Evolutionary conservation across 768 basidiomycete species (phyloP).

Genomic region (Panellus pusillus): DNA sequence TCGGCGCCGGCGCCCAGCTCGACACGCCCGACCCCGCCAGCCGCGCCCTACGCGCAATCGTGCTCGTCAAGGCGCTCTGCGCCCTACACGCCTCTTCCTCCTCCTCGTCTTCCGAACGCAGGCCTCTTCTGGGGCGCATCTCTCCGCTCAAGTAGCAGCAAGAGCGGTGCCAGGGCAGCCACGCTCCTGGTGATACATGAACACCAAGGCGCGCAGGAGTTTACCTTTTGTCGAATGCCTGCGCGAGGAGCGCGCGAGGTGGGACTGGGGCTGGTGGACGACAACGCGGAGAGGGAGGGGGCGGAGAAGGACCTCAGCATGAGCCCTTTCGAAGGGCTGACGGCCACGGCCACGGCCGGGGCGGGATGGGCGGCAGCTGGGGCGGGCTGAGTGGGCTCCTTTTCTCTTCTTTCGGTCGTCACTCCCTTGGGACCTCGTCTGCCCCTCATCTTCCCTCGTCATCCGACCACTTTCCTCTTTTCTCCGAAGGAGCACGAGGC

Average conservation of each 20-base stretch:
- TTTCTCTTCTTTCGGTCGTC: conserved; percentile 5
- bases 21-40: conserved; percentile 55
- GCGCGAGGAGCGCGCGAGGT: conserved; percentile 58
- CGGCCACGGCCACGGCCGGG: conserved; percentile 55
- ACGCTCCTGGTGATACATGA: conserved; percentile 80
- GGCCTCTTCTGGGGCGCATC: conserved; percentile 29
- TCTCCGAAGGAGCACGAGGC: conserved; percentile 75
- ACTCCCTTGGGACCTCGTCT: conserved; percentile 25
- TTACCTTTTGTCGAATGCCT: conserved; percentile 89
- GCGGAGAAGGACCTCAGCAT: too few species aligned
- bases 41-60: conserved; percentile 54
- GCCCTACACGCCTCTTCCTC: conserved; percentile 37
- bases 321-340: conserved; percentile 86
- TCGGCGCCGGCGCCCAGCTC: conserved; percentile 82
- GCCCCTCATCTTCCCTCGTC: not conserved
- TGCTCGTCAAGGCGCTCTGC: conserved; percentile 19
- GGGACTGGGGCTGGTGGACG: not conserved
- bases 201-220: conserved; percentile 97
- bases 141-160: too few species aligned
- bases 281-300: conserved; percentile 1
- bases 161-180: too few species aligned
- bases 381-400: conserved; percentile 3
- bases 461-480: not conserved
- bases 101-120: conserved; percentile 27
- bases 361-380: conserved; percentile 12